Evolutionary conservation across 768 basidiomycete genomes (phyloP).

Genomic region (Cubamyces lactineus): DNA sequence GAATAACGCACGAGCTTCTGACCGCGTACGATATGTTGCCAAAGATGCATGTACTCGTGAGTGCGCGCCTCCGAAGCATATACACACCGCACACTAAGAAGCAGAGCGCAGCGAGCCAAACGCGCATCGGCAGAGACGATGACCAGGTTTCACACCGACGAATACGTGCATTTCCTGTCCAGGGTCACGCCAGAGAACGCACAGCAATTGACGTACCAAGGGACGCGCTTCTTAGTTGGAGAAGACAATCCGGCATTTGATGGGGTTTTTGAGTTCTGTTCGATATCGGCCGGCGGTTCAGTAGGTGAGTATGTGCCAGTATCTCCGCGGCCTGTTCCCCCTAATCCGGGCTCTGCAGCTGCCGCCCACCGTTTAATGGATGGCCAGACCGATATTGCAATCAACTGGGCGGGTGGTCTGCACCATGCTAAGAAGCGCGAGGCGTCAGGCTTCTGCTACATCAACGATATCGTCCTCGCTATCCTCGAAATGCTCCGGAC

Average conservation of each 20-base stretch:
- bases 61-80: slow-evolving; percentile 33
- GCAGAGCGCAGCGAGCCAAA: slow-evolving; percentile 35
- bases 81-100: neutral
- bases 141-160: slow-evolving; percentile 96
- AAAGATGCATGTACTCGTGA: slow-evolving; percentile 89
- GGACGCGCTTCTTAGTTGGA: slow-evolving; percentile 75
- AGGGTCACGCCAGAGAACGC: slow-evolving; percentile 91
- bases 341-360: slow-evolving; percentile 44
- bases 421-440: slow-evolving; percentile 99
- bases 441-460: slow-evolving; percentile 98
- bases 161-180: slow-evolving; percentile 91
- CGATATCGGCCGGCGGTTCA: slow-evolving; percentile 94
- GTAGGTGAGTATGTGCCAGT: slow-evolving; percentile 58
- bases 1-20: slow-evolving; percentile 91
- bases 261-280: slow-evolving; percentile 95
- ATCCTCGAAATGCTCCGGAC: slow-evolving; percentile 89
- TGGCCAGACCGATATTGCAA: slow-evolving; percentile 79
- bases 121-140: slow-evolving; percentile 50
- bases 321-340: no score
- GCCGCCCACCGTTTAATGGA: slow-evolving; percentile 80
- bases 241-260: slow-evolving; percentile 98
- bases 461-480: slow-evolving; percentile 95
- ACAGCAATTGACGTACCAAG: slow-evolving; percentile 82
- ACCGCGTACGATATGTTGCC: slow-evolving; percentile 89
- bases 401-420: slow-evolving; percentile 98